These are phyloP conservation scores for Mycena haematopus DNA, from an alignment of 768 basidiomycete species.

Conservation along the genomic window DNA sequence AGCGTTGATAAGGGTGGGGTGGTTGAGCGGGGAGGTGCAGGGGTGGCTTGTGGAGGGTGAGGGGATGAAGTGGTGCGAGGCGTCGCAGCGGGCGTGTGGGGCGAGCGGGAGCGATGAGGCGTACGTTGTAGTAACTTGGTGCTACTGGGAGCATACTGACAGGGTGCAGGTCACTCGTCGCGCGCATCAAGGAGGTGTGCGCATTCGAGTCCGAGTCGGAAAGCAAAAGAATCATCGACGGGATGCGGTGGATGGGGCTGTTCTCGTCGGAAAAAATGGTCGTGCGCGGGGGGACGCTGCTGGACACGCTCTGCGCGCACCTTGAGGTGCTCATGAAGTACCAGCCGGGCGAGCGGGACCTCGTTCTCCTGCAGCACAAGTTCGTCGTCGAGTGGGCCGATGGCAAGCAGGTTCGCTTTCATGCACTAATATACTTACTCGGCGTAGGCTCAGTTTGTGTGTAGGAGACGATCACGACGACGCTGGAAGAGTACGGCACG, in stretches of 20 bases:
- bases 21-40: conserved; percentile 78
- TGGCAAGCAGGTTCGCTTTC: conserved; percentile 63
- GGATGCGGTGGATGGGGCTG: conserved; percentile 92
- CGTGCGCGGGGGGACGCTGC: conserved; percentile 74
- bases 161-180: conserved; percentile 80
- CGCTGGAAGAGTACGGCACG: conserved; percentile 87
- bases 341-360: conserved; percentile 87
- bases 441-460: neutral
- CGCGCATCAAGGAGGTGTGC: conserved; percentile 71
- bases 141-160: too few relatives aligned
- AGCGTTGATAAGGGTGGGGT: conserved; percentile 86
- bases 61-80: conserved; percentile 82
- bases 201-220: conserved; percentile 77
- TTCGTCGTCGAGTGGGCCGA: conserved; percentile 91
- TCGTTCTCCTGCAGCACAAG: conserved; percentile 99
- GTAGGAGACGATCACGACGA: conserved; percentile 87
- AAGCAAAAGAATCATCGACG: conserved; percentile 81
- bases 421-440: conserved; percentile 1
- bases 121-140: too few relatives aligned
- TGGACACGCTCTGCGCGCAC: conserved; percentile 92
- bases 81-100: conserved; percentile 76
- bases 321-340: conserved; percentile 95
- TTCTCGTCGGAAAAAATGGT: conserved; percentile 74
- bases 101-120: conserved; percentile 73
- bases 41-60: conserved; percentile 76